Base-by-base conservation (phyloP, 2,329 filamentous ascomycete species). In the Penicillium fuscoglaucum region DNA sequence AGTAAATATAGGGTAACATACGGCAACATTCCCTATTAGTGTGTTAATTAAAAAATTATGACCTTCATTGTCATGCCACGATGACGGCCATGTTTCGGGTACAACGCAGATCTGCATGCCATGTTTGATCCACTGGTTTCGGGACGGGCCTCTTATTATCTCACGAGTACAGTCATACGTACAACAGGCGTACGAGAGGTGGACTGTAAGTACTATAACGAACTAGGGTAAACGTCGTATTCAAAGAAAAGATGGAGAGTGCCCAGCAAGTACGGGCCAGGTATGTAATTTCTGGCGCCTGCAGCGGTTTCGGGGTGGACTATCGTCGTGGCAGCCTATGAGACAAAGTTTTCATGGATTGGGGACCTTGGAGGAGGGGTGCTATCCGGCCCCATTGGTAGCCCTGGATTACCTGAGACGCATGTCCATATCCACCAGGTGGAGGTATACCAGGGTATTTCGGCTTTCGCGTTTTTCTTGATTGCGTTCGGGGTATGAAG, bases 341-440 rank as follows among this genome's bases (percentile, higher is more conserved):
- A 61, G 55, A 31, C 59, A 52, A 40, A 52, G 47, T 60, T 61
- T 58, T 60, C 29, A 49, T 51, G 40, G 41, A 44, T 59, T 63
- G 65, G 43, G 64, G 63, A 67, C 65, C 63, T 65, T 66, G 62
- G 58, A 62, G 63, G 60, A 58, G 64, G 63, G 63, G 54, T 28
- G 59, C 48, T 43, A 6, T n/a, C 33, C 33, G n/a, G 51, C 28
- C 58, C 57, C 51, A 67, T 66, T 67, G 64, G 65, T 50, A 64
- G 63, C 28, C 29, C 15, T 37, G 26, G 55, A 19, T 35, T 55
- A 57, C 37, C 37, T 56, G 59, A 48, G 26, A 43, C 61, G 55
- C 48, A 61, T 55, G 19, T 51, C 47, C 21, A 33, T 54, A 51
- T 33, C 60, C 58, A 59, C 51, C n/a, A 10, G 6, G 52, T 61